Percentiles rank a stretch among this genome's conserved stretches.
Evolutionary conservation across 23 red algal genomes (phyloP).

Genomic region (Gracilariopsis chorda): DNA sequence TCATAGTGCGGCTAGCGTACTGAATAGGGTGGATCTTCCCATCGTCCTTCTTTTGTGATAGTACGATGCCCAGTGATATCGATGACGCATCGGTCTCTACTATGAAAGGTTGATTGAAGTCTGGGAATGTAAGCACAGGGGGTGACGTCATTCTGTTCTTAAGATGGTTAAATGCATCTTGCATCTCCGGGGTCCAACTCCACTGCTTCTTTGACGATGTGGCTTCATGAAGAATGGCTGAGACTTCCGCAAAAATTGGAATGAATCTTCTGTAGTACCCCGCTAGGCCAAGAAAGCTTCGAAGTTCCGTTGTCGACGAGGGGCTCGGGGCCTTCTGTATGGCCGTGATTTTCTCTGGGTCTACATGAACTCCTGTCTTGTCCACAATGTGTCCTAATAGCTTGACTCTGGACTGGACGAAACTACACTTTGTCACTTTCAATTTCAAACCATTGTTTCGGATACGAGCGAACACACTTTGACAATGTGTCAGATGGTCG

Average conservation of each 20-base stretch:
- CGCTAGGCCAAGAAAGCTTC: neutral
- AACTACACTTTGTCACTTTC: neutral
- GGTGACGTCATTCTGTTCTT: neutral
- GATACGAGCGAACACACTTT: neutral
- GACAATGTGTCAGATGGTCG: neutral
- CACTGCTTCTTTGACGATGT: neutral
- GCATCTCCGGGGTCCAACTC: neutral
- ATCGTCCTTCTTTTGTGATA: neutral
- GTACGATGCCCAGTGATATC: neutral
- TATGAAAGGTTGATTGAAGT: neutral
- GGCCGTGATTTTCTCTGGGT: neutral
- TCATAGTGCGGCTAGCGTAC: neutral
- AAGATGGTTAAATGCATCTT: neutral
- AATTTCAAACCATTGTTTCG: neutral
- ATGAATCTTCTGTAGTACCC: neutral
- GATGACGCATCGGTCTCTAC: neutral
- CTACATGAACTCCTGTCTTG: neutral
- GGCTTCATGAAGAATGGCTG: neutral
- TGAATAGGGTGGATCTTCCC: neutral
- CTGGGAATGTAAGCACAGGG: neutral
- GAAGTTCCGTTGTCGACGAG: neutral
- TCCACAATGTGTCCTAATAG: neutral
- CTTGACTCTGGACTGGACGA: neutral
- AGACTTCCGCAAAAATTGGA: neutral
- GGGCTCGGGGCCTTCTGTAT: neutral